Evolutionary conservation across 176 grass and related monocot genomes (phyloP).

Genomic region (Ensete glaucum): DNA sequence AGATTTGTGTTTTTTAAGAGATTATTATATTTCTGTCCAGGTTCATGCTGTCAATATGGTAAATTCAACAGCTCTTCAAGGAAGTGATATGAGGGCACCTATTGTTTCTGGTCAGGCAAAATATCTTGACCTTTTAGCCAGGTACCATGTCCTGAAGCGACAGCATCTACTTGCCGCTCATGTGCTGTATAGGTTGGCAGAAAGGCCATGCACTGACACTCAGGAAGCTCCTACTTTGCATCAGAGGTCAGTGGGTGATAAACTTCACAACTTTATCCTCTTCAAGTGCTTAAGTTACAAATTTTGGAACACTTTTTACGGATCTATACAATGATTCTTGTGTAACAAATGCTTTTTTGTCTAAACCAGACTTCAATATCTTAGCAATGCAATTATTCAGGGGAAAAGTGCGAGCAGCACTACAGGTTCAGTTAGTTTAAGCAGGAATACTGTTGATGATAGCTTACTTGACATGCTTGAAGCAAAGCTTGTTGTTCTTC

Average conservation of each 20-base stretch:
- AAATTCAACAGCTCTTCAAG: conserved; percentile 23
- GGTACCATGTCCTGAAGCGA: conserved; percentile 77
- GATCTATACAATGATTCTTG: neutral
- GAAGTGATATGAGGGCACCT: conserved; percentile 39
- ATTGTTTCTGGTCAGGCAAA: conserved; percentile 54
- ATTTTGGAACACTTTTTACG: conserved; percentile 3
- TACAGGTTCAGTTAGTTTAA: conserved; percentile 25
- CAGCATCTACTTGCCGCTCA: conserved; percentile 82
- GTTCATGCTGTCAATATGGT: conserved; percentile 33
- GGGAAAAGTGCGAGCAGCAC: conserved; percentile 63
- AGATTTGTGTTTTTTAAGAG: neutral
- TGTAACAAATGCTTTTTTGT: conserved; percentile 25
- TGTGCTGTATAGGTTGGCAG: conserved; percentile 67
- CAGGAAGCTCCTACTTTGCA: conserved; percentile 69
- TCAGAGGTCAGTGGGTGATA: conserved; percentile 52
- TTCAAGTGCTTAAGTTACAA: neutral
- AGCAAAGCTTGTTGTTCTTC: conserved; percentile 83
- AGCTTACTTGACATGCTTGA: conserved; percentile 86
- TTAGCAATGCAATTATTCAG: conserved; percentile 84
- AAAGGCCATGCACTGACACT: conserved; percentile 62
- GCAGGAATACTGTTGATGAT: conserved; percentile 59
- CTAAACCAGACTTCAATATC: conserved; percentile 65
- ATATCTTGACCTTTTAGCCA: conserved; percentile 74
- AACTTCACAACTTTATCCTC: conserved; percentile 21
- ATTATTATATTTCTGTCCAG: conserved; percentile 20